These are phyloP conservation scores for Volvox africanus DNA, from an alignment of 139 green algal species.

Conservation along the genomic window DNA sequence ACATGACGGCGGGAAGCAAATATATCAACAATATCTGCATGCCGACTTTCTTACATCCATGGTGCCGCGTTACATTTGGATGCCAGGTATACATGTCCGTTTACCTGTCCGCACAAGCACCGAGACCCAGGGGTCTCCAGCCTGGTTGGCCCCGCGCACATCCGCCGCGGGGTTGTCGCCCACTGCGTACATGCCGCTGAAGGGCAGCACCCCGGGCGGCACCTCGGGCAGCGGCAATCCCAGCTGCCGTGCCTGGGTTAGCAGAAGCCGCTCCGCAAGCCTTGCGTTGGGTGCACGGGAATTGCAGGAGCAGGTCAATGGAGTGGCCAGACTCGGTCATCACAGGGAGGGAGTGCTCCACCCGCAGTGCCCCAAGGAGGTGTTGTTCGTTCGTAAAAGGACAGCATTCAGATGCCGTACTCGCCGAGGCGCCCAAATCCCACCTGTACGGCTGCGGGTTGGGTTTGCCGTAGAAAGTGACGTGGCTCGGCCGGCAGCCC, in stretches of 20 bases:
- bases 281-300: background rate
- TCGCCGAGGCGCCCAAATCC: background rate
- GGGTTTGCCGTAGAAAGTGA: slow-evolving; percentile 47
- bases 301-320: background rate
- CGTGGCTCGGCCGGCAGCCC: slow-evolving; percentile 4
- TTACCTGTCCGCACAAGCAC: slow-evolving; percentile 84
- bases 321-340: background rate
- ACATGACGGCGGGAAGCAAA: too few relatives aligned
- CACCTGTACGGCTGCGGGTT: slow-evolving; percentile 49
- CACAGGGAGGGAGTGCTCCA: too few relatives aligned
- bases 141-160: slow-evolving; percentile 78
- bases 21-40: too few relatives aligned
- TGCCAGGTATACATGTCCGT: too few relatives aligned
- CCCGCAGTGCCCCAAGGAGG: too few relatives aligned
- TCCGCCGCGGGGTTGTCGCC: slow-evolving; percentile 89
- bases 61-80: too few relatives aligned
- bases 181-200: slow-evolving; percentile 79
- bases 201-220: slow-evolving; percentile 39
- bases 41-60: too few relatives aligned
- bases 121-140: slow-evolving; percentile 80
- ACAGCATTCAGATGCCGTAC: too few relatives aligned
- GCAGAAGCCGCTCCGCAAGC: slow-evolving; percentile 72
- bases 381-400: too few relatives aligned
- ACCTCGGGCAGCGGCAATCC: slow-evolving; percentile 45
- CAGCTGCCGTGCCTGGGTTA: slow-evolving; percentile 68